Evolutionary conservation across 805 yeast genomes (phyloP), one percentile per base, ranked within the genome.

Genomic region (Yamadazyma insecticola): DNA sequence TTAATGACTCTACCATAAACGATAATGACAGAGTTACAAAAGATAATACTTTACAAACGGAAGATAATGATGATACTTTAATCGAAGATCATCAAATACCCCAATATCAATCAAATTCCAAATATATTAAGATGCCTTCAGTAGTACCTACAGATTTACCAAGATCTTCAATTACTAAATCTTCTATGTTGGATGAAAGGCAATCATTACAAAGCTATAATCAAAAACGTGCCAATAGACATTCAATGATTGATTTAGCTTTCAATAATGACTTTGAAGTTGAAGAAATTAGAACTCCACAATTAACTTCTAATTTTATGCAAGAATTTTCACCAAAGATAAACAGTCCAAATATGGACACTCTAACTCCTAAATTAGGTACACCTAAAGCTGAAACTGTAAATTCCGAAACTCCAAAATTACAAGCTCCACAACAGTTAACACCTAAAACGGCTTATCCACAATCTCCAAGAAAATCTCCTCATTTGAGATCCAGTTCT

Each of bases 41-140:
- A 15, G 12, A 25, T 20, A 3, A 10, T 6, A 5, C 16, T n/a
- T n/a, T n/a, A n/a, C n/a, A n/a, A 12, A 21, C 25, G 12, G 30
- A 30, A 12, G 51, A 49, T 15, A 50, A 51, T 24, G 57, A 53
- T 13, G 55, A 48, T 15, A 53, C 59, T 6, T 39, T 53, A 24
- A 44, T 47, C 12, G 56, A 51, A 16, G 48, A 45, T n/a, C 27
- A 26, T 11, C 5, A 19, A 16, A 5, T 17, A 19, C 11, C 4
- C 6, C 25, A 13, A 32, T 8, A 6, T 24, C 16, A 10, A 12
- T n/a, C 24, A 22, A n/a, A 22, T n/a, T 22, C 29, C 22, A 32
- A 37, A 16, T 41, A 21, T 17, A 31, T 41, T 9, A 35, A 41
- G 21, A 41, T 41, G 45, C 45, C 45, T 12, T 29, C 32, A 15